Evolutionary conservation across 139 green algal genomes (phyloP).

Genomic region (Chlorella sorokiniana): DNA sequence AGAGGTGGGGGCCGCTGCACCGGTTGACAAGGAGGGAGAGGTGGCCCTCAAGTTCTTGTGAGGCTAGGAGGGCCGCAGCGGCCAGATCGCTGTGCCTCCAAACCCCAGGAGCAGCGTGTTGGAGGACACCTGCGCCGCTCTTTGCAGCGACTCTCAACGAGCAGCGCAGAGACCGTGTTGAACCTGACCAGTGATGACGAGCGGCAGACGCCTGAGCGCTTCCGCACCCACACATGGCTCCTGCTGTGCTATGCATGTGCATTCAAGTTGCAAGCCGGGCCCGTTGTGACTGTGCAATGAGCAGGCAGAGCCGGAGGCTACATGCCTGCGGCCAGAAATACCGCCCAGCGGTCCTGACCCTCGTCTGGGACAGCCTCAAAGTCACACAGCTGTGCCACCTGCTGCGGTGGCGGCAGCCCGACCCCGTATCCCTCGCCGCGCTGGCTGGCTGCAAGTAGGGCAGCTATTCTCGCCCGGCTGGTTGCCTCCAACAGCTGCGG

Average conservation of each 20-base stretch:
- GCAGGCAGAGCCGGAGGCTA: too few relatives aligned
- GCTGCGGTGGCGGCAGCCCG: not conserved
- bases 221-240: too few relatives aligned
- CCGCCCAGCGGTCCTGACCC: not conserved
- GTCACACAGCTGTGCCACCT: not conserved
- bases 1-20: not conserved
- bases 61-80: not conserved
- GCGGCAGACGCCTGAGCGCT: too few relatives aligned
- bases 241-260: too few relatives aligned
- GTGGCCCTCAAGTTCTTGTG: conserved; percentile 38
- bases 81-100: too few relatives aligned
- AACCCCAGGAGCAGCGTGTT: too few relatives aligned
- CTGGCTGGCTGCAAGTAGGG: not conserved
- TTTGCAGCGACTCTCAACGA: too few relatives aligned
- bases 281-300: not conserved
- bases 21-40: conserved; percentile 2
- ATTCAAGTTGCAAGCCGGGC: too few relatives aligned
- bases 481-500: not conserved
- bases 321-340: not conserved
- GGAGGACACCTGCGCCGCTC: not conserved
- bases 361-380: conserved; percentile 9
- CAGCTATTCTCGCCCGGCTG: conserved; percentile 7
- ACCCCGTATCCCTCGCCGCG: not conserved
- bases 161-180: too few relatives aligned
- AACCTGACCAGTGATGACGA: too few relatives aligned